Conservation (phyloP, 108 stramenopile species). For the Cylindrotheca closterium region DNA sequence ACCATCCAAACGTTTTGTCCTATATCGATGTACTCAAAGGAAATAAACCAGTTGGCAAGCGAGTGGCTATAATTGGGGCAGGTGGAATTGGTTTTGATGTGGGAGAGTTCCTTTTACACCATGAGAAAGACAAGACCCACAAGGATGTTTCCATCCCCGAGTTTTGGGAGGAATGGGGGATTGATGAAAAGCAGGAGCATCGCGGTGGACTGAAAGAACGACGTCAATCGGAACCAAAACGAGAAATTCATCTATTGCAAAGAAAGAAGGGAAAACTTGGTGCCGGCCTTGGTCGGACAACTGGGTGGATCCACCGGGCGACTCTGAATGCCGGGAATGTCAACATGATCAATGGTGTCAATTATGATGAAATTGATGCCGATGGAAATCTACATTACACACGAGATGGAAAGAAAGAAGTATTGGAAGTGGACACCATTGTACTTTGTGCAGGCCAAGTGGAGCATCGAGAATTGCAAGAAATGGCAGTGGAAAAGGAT, state of each 20-base stretch:
- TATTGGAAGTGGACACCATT: slow-evolving; percentile 93
- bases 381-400: slow-evolving; percentile 90
- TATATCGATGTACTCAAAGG: slow-evolving; percentile 92
- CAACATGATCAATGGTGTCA: slow-evolving; percentile 79
- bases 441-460: slow-evolving; percentile 96
- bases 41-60: slow-evolving; percentile 78
- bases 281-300: slow-evolving; percentile 89
- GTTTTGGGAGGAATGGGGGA: slow-evolving; percentile 93
- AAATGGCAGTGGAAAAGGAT: slow-evolving; percentile 2
- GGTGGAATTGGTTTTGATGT: slow-evolving; percentile 99
- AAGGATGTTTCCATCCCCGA: slow-evolving; percentile 61
- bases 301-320: slow-evolving; percentile 98
- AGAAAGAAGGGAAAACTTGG: slow-evolving; percentile 93
- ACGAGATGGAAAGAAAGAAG: slow-evolving; percentile 35
- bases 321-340: slow-evolving; percentile 82
- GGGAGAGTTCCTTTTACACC: slow-evolving; percentile 84
- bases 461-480: slow-evolving; percentile 39
- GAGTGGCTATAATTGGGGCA: slow-evolving; percentile 95
- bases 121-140: slow-evolving; percentile 44
- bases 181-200: slow-evolving; percentile 63
- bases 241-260: slow-evolving; percentile 87
- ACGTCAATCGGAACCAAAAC: slow-evolving; percentile 26
- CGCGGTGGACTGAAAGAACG: slow-evolving; percentile 57
- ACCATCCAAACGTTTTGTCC: slow-evolving; percentile 87
- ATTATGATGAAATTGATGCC: slow-evolving; percentile 89